Conservation (phyloP, 1,284 basidiomycete species). For the Neonothopanus nambi region DNA sequence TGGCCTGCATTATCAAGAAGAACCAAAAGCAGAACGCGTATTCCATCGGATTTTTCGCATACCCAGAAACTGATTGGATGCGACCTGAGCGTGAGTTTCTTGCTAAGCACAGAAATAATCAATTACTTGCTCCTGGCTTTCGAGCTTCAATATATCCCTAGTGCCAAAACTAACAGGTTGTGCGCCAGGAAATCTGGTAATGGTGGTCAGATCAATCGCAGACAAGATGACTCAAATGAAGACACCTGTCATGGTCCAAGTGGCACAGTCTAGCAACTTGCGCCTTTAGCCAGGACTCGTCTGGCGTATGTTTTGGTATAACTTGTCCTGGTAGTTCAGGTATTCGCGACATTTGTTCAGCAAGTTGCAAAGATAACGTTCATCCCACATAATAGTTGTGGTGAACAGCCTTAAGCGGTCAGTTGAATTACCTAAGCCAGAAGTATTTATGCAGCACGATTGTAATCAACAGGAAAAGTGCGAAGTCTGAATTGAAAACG, state of each 20-base stretch:
- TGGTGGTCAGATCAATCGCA: slow-evolving; percentile 7
- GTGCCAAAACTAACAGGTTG: slow-evolving; percentile 89
- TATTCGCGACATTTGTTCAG: slow-evolving; percentile 27
- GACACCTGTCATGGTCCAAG: slow-evolving; percentile 58
- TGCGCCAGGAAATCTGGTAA: slow-evolving; percentile 83
- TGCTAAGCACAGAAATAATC: slow-evolving; percentile 5
- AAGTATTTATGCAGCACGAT: too few species aligned
- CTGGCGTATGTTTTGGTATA: slow-evolving; percentile 54
- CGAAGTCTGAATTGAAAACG: neutral
- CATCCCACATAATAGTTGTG: too few species aligned
- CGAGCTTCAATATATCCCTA: slow-evolving; percentile 72
- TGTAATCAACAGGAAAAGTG: too few species aligned
- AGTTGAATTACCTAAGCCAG: too few species aligned
- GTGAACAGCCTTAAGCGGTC: too few species aligned
- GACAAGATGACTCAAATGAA: slow-evolving; percentile 10
- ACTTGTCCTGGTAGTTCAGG: slow-evolving; percentile 67
- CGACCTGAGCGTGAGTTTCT: slow-evolving; percentile 7
- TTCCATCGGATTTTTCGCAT: slow-evolving; percentile 98
- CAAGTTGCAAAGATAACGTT: neutral
- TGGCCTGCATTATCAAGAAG: slow-evolving; percentile 74
- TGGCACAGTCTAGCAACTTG: slow-evolving; percentile 68
- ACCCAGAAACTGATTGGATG: slow-evolving; percentile 85
- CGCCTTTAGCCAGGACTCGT: slow-evolving; percentile 62
- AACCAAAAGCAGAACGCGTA: slow-evolving; percentile 88
- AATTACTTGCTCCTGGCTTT: slow-evolving; percentile 77